Conservation (phyloP, 2,329 filamentous ascomycete genomes). For the Dryadomyces quercus-mongolicae region DNA sequence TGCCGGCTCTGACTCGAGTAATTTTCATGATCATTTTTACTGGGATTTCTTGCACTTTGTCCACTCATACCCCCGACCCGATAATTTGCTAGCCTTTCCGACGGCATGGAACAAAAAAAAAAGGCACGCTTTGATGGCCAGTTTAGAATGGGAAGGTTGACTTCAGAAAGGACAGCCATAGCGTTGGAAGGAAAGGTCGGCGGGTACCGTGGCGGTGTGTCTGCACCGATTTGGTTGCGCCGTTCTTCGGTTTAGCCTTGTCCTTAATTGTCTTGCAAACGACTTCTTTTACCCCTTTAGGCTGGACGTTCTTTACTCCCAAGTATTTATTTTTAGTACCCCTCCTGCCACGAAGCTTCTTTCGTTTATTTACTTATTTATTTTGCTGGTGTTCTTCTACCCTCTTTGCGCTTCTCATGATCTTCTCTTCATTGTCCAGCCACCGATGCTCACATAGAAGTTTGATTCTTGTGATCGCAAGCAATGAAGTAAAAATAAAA, state of each 20-base stretch:
- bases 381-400: neutral
- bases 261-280: constrained; percentile 21
- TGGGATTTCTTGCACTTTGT: neutral
- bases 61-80: neutral
- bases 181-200: neutral
- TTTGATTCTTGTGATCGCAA: neutral
- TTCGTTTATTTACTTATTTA: constrained; percentile 3
- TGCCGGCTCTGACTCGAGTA: neutral
- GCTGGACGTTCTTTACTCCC: constrained; percentile 24
- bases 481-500: constrained; percentile 11
- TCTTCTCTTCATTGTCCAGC: neutral
- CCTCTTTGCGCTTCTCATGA: neutral
- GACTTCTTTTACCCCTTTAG: constrained; percentile 18
- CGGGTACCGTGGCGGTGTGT: neutral
- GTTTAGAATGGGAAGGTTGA: neutral
- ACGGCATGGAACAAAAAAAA: neutral
- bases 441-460: neutral
- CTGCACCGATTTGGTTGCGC: neutral
- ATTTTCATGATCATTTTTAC: neutral
- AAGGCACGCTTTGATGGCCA: neutral
- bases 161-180: neutral
- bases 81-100: neutral
- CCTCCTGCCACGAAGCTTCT: constrained; percentile 10
- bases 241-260: constrained; percentile 8
- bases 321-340: constrained; percentile 32